Evolutionary conservation across 192 early-diverging fungal species (phyloP), one percentile per base, ranked within the genome.

Genomic region (Backusella tuberculispora): DNA sequence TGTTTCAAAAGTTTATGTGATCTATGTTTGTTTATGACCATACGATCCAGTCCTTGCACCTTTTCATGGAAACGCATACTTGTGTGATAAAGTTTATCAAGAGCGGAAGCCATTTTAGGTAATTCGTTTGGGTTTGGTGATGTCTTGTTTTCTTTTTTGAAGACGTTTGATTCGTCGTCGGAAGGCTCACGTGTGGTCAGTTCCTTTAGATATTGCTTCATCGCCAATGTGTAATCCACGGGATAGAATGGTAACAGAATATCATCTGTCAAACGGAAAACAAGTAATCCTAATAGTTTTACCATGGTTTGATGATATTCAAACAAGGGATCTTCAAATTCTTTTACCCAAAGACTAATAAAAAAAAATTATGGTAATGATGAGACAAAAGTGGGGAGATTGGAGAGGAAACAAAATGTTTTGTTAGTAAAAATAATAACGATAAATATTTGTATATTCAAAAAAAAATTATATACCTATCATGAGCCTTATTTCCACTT

Each of bases 401-500:
- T 34, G 2, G 38, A 42, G 14, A 60, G 41, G 40, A 43, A 67
- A 41, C 29, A 42, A 71, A 73, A 73, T 43, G 63, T 64, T n/a
- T 34, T 60, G 53, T 60, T 60, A 60, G 53, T 63, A 60, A 73
- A 63, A 73, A 63, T 41, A 63, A 44, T 24, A 12, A 43, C 13
- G n/a, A 38, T 8, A 68, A 21, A 40, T 40, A 44, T 71, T 71
- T 44, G 47, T 34, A 29, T 17, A 71, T 15, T 44, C 63, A 12
- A 1, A 26, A 46, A 3, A 19, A 19, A 65, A 15, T 21, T 29
- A 50, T 63, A 69, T 73, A 72, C 77, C 63, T 84, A 74, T 91
- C 90, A 75, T 87, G 86, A 78, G 86, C 76, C 43, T 87, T 88
- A 65, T 79, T 79, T 7, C 74, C 66, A 71, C 90, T 90, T 56